A percentile compares a stretch with the other conserved stretches of the same genome.
Evolutionary conservation across 768 basidiomycete genomes (phyloP).

Genomic region (Panaeolus papilionaceus): DNA sequence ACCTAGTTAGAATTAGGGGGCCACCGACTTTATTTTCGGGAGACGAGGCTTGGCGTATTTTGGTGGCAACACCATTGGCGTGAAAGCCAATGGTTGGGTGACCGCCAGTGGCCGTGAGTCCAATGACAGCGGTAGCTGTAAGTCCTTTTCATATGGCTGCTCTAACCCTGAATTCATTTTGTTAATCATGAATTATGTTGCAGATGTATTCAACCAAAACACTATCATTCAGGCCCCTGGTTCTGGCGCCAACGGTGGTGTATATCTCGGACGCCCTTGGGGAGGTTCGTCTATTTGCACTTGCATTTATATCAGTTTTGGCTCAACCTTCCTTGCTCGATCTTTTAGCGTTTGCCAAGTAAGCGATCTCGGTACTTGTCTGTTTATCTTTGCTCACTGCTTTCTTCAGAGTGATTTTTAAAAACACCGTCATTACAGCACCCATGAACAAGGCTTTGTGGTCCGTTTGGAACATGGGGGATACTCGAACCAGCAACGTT

Average conservation of each 20-base stretch:
- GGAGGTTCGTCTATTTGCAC: slow-evolving; percentile 33
- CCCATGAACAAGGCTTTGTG: slow-evolving; percentile 50
- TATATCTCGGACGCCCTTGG: slow-evolving; percentile 53
- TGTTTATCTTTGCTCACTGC: neutral
- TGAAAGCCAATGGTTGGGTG: slow-evolving; percentile 49
- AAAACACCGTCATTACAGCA: slow-evolving; percentile 48
- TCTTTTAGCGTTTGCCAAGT: neutral
- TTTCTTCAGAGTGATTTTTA: slow-evolving; percentile 50
- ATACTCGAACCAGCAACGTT: slow-evolving; percentile 46
- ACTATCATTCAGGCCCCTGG: slow-evolving; percentile 43
- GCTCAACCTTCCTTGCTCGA: neutral
- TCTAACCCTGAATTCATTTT: neutral
- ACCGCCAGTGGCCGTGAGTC: slow-evolving; percentile 56
- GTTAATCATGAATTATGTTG: neutral
- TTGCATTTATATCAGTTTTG: neutral
- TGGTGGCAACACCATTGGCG: slow-evolving; percentile 53
- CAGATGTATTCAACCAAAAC: slow-evolving; percentile 48
- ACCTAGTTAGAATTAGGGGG: slow-evolving; percentile 38
- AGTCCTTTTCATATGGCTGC: slow-evolving; percentile 23
- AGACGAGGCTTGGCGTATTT: slow-evolving; percentile 43
- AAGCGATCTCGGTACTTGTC: neutral
- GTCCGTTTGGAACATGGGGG: slow-evolving; percentile 50
- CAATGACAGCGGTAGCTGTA: slow-evolving; percentile 45
- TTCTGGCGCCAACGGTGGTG: slow-evolving; percentile 37
- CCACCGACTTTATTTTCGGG: slow-evolving; percentile 59